A percentile compares a stretch with the other conserved stretches of the same genome.
phyloP scores from a whole-genome alignment of 306 rosid genomes.

The Pyrus communis region DNA sequence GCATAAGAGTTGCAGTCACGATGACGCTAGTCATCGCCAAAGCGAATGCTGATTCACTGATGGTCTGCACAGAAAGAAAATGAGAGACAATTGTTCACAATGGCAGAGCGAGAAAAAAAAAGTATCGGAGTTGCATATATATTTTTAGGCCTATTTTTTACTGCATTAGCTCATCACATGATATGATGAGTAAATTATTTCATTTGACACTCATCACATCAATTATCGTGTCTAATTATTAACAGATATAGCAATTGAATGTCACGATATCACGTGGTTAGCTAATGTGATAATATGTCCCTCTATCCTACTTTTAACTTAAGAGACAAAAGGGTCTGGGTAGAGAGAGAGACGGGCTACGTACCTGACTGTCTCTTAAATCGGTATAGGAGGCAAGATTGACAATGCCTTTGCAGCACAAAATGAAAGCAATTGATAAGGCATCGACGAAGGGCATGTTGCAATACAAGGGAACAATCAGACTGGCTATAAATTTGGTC shows the following conservation, averaged over 20 bases:
- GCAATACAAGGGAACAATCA: constrained; percentile 21
- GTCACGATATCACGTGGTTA: background rate
- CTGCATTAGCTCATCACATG: background rate
- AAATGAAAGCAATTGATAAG: constrained; percentile 36
- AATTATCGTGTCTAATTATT: background rate
- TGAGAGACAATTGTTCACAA: background rate
- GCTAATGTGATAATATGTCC: background rate
- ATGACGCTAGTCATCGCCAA: constrained; percentile 14
- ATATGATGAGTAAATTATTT: no score
- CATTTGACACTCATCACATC: background rate
- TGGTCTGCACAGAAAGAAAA: constrained; percentile 16
- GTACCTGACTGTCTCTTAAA: constrained; percentile 20
- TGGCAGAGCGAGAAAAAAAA: no score
- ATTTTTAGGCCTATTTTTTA: no score
- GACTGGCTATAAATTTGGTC: constrained; percentile 8
- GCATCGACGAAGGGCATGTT: constrained; percentile 39
- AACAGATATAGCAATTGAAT: background rate
- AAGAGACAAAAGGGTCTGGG: background rate
- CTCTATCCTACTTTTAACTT: background rate
- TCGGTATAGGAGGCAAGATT: constrained; percentile 14
- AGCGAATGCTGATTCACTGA: background rate
- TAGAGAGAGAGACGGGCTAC: background rate
- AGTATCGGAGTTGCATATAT: background rate
- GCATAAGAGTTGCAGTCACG: constrained; percentile 20
- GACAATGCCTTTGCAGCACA: constrained; percentile 55